A percentile compares a stretch with the other conserved stretches of the same genome.
Conservation (phyloP, 2,329 filamentous ascomycete genomes). For the Didymosphaeria variabile region DNA sequence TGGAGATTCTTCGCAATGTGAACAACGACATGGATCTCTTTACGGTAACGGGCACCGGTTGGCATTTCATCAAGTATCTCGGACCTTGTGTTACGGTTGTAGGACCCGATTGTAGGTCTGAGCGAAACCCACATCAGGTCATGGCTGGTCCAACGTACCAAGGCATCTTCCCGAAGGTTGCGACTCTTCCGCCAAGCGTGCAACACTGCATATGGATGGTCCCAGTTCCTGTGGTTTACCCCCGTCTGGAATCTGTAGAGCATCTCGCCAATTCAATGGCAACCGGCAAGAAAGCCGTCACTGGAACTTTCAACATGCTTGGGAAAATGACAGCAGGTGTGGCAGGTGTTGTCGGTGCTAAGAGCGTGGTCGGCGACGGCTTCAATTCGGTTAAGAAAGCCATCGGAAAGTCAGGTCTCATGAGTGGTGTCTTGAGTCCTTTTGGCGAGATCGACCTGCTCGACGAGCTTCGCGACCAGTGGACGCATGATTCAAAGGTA, state of each 20-base stretch:
- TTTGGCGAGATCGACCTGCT: constrained; percentile 96
- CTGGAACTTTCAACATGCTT: constrained; percentile 93
- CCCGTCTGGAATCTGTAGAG: constrained; percentile 89
- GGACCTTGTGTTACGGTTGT: constrained; percentile 90
- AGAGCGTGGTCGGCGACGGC: constrained; percentile 88
- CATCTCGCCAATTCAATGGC: constrained; percentile 89
- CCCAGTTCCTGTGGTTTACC: constrained; percentile 89
- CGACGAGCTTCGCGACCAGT: constrained; percentile 94
- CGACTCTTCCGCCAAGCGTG: constrained; percentile 86
- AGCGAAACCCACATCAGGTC: constrained; percentile 88
- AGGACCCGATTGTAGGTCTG: constrained; percentile 89
- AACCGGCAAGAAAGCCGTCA: constrained; percentile 95
- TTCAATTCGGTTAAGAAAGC: constrained; percentile 97
- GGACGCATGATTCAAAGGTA: constrained; percentile 96
- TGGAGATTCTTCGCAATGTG: constrained; percentile 90
- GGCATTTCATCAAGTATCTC: constrained; percentile 98
- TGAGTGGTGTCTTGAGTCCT: constrained; percentile 94
- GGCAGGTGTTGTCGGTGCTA: constrained; percentile 93
- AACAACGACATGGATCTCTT: constrained; percentile 91
- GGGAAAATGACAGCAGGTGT: constrained; percentile 96
- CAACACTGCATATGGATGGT: constrained; percentile 98
- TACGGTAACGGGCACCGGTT: constrained; percentile 94
- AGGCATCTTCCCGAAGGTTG: constrained; percentile 94
- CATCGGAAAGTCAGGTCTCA: constrained; percentile 91
- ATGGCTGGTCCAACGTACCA: constrained; percentile 97